These are phyloP conservation scores for Didymellaceae sp. DNA, from an alignment of 2,329 filamentous ascomycete genomes.

Conservation along the genomic window DNA sequence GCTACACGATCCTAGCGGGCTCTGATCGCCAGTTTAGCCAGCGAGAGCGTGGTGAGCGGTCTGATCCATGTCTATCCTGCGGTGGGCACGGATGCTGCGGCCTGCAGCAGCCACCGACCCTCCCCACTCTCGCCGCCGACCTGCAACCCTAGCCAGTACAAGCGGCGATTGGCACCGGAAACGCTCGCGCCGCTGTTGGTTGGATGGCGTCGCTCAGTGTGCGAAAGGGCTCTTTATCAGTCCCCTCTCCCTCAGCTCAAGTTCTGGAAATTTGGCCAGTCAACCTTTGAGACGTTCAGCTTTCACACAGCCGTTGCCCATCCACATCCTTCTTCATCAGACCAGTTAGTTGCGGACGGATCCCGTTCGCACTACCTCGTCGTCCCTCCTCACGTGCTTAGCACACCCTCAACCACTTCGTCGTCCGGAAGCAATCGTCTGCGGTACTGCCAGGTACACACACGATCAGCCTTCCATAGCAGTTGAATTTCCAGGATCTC, in stretches of 20 bases:
- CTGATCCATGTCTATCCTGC: conserved; percentile 12
- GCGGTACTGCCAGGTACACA: conserved; percentile 23
- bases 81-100: conserved; percentile 15
- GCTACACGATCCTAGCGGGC: conserved; percentile 31
- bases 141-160: conserved; percentile 14
- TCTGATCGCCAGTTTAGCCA: conserved; percentile 20
- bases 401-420: conserved; percentile 1
- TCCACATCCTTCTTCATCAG: background rate
- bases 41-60: conserved; percentile 16
- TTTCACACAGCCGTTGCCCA: conserved; percentile 1
- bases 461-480: conserved; percentile 15
- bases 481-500: background rate
- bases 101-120: conserved; percentile 9
- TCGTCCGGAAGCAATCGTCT: conserved; percentile 19
- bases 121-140: conserved; percentile 14
- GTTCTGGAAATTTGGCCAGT: background rate
- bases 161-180: conserved; percentile 15
- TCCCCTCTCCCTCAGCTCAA: conserved; percentile 1
- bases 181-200: conserved; percentile 8
- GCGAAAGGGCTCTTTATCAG: conserved; percentile 13
- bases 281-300: background rate
- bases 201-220: background rate
- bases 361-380: conserved; percentile 7
- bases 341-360: conserved; percentile 7
- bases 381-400: background rate